Percentiles rank a stretch among this genome's conserved stretches.
Evolutionary conservation across 495 filamentous ascomycete species (phyloP).

Genomic region (Penicillium diatomitis): DNA sequence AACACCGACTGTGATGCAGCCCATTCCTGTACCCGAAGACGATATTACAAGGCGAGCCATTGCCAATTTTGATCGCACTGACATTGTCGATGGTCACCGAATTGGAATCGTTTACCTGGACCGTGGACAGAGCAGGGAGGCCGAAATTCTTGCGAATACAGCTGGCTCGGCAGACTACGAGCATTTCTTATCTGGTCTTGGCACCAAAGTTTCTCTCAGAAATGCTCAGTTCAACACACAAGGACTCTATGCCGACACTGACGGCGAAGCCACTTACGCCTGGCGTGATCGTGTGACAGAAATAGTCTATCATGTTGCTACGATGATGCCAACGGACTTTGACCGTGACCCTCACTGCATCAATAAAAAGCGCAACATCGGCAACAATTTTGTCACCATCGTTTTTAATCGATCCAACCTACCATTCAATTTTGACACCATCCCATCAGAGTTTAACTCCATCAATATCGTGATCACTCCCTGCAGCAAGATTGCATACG

Average conservation of each 20-base stretch:
- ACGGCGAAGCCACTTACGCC: constrained; percentile 79
- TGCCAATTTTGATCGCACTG: constrained; percentile 71
- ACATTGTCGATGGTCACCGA: constrained; percentile 91
- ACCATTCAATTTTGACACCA: constrained; percentile 82
- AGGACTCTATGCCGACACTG: constrained; percentile 74
- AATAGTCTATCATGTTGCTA: constrained; percentile 90
- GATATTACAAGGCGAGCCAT: constrained; percentile 70
- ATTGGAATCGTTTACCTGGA: constrained; percentile 90
- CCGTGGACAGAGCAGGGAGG: constrained; percentile 69
- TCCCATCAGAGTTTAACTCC: constrained; percentile 88
- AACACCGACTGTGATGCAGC: constrained; percentile 56
- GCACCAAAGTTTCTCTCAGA: constrained; percentile 67
- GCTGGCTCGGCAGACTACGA: constrained; percentile 78
- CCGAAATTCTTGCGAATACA: constrained; percentile 76
- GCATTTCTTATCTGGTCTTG: constrained; percentile 69
- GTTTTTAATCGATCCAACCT: constrained; percentile 91
- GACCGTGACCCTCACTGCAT: constrained; percentile 64
- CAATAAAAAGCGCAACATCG: constrained; percentile 89
- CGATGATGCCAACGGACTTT: constrained; percentile 88
- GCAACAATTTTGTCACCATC: constrained; percentile 97
- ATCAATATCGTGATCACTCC: constrained; percentile 95
- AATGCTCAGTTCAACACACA: constrained; percentile 86
- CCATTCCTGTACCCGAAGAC: constrained; percentile 75
- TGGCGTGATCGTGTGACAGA: constrained; percentile 94
- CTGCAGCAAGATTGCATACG: constrained; percentile 47